phyloP scores from a whole-genome alignment of 768 basidiomycete genomes.

The Boletus sp. region DNA sequence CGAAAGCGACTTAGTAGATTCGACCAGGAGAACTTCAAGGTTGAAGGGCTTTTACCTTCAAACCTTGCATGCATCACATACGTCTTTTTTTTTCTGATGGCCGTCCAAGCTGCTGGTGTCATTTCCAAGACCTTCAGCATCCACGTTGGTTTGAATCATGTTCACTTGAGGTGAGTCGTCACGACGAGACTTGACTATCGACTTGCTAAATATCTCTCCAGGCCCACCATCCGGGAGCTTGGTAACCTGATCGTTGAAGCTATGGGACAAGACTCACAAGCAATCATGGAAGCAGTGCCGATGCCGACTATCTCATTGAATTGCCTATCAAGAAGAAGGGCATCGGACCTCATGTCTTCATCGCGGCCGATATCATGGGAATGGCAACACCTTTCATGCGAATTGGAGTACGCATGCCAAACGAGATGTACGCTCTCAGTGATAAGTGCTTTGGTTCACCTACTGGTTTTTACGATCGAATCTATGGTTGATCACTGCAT shows the following conservation, averaged over 20 bases:
- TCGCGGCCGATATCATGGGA: slow-evolving; percentile 33
- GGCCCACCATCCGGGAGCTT: slow-evolving; percentile 28
- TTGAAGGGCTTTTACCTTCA: slow-evolving; percentile 20
- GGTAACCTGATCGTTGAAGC: slow-evolving; percentile 26
- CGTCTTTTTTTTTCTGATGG: slow-evolving; percentile 20
- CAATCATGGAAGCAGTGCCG: slow-evolving; percentile 30
- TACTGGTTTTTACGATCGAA: slow-evolving; percentile 29
- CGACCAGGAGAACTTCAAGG: slow-evolving; percentile 17
- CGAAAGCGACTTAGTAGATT: slow-evolving; percentile 19
- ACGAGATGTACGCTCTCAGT: slow-evolving; percentile 33
- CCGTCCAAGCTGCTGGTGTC: slow-evolving; percentile 31
- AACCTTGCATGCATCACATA: slow-evolving; percentile 30
- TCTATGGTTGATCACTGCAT: slow-evolving; percentile 34
- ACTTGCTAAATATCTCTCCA: slow-evolving; percentile 1
- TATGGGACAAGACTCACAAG: slow-evolving; percentile 28
- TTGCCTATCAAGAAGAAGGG: slow-evolving; percentile 34
- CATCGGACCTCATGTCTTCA: slow-evolving; percentile 23
- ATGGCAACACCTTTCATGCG: slow-evolving; percentile 35
- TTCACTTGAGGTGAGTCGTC: slow-evolving; percentile 26
- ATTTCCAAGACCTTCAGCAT: slow-evolving; percentile 30
- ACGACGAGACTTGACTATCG: not conserved
- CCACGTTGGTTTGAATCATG: slow-evolving; percentile 29
- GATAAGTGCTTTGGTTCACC: slow-evolving; percentile 32
- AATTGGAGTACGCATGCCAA: slow-evolving; percentile 32
- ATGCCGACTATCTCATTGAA: slow-evolving; percentile 29